Evolutionary conservation across 805 yeast species (phyloP).

Genomic region (Monosporozyma servazzii): DNA sequence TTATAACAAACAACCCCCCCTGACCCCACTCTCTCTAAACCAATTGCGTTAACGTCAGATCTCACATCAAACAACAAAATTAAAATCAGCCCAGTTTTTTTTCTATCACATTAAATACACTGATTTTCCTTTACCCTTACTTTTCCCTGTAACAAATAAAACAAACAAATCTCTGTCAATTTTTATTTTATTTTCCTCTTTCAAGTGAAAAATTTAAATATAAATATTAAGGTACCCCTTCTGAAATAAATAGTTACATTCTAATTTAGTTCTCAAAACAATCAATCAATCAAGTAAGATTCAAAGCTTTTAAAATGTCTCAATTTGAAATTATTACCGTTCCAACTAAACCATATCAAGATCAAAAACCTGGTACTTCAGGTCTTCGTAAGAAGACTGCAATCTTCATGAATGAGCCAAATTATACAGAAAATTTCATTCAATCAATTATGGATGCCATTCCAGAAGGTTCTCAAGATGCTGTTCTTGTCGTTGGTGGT

Average conservation of each 20-base stretch:
- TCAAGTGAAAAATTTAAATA: neutral
- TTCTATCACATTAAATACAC: too few species aligned
- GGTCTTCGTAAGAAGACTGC: conserved; percentile 88
- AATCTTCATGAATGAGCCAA: conserved; percentile 59
- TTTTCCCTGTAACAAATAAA: neutral
- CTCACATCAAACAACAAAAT: neutral
- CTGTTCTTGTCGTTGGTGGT: conserved; percentile 88
- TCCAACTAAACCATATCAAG: conserved; percentile 66
- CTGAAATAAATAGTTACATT: neutral
- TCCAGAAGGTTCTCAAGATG: conserved; percentile 73
- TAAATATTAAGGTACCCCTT: neutral
- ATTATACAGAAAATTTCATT: conserved; percentile 89
- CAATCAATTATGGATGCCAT: conserved; percentile 79
- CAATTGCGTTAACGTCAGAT: neutral
- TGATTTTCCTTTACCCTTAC: neutral
- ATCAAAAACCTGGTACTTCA: conserved; percentile 97
- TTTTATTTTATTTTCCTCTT: neutral
- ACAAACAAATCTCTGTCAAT: neutral
- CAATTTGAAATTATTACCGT: conserved; percentile 27
- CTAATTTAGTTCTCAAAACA: neutral
- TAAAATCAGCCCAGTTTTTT: conserved; percentile 1
- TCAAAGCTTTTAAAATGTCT: neutral
- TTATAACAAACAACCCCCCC: neutral
- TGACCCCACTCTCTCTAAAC: neutral
- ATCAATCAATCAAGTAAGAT: neutral